phyloP scores from a whole-genome alignment of 2,329 filamentous ascomycete genomes.

The Claviceps sp. region DNA sequence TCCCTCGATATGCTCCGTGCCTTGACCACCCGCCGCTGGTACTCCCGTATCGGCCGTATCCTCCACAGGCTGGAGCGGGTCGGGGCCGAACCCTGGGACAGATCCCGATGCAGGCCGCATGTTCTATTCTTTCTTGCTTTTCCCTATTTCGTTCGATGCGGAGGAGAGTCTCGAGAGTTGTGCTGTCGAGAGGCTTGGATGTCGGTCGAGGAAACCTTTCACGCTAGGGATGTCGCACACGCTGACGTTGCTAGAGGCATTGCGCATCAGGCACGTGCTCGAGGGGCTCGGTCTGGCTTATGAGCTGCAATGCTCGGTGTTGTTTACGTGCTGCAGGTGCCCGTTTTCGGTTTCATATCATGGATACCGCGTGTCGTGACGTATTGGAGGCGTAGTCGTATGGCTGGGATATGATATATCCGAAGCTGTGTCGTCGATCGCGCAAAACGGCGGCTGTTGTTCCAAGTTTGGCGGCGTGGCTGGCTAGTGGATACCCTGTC shows the following conservation, averaged over 20 bases:
- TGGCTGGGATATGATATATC: neutral
- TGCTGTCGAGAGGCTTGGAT: neutral
- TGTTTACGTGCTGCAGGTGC: no score
- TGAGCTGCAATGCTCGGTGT: no score
- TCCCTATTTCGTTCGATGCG: neutral
- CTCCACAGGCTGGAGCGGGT: slow-evolving; percentile 12
- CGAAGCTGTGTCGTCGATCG: no score
- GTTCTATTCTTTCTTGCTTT: slow-evolving; percentile 9
- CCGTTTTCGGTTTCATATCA: neutral
- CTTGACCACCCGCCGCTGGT: slow-evolving; percentile 17
- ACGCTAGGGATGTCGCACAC: slow-evolving; percentile 1
- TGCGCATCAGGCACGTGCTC: slow-evolving; percentile 4
- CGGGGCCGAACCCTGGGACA: neutral
- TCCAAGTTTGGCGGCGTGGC: neutral
- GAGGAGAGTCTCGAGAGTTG: neutral
- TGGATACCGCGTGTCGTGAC: neutral
- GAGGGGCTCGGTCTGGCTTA: neutral
- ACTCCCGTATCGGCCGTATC: slow-evolving; percentile 31
- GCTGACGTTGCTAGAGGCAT: slow-evolving; percentile 7
- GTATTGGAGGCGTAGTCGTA: neutral
- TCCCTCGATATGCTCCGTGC: slow-evolving; percentile 23
- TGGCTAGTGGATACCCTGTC: neutral
- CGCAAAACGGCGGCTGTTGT: no score
- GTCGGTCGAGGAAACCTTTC: neutral
- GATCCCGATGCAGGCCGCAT: slow-evolving; percentile 20